A percentile compares a stretch with the other conserved stretches of the same genome.
These are phyloP conservation scores for Fusarium hainanense DNA, from an alignment of 2,329 filamentous ascomycete species.

Conservation along the genomic window DNA sequence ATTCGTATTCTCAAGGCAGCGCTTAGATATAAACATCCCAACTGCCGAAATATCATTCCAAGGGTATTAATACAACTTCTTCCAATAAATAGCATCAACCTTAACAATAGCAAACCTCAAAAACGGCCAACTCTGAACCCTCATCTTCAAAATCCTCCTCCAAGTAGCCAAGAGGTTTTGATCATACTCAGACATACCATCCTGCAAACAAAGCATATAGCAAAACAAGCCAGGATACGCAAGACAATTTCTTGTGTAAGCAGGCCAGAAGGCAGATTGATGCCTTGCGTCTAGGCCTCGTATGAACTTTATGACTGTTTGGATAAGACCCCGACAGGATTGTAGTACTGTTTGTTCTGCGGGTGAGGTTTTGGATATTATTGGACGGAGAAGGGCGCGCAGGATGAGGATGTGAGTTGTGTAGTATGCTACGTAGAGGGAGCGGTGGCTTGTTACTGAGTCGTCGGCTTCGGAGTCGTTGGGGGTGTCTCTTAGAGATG, in stretches of 20 bases:
- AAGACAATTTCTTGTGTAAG: neutral
- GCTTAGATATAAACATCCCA: no score
- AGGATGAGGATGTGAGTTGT: neutral
- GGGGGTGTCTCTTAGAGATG: neutral
- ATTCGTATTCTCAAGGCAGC: neutral
- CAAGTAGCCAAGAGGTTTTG: slow-evolving; percentile 1
- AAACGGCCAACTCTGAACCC: slow-evolving; percentile 5
- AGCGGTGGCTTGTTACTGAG: slow-evolving; percentile 1
- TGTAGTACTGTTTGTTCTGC: neutral
- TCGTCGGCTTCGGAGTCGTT: neutral
- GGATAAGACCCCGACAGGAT: neutral
- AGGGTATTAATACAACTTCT: neutral
- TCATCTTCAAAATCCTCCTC: slow-evolving; percentile 4
- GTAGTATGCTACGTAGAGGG: slow-evolving; percentile 8
- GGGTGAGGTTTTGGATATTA: neutral
- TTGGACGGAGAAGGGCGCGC: neutral
- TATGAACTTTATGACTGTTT: slow-evolving; percentile 12
- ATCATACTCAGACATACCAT: slow-evolving; percentile 1
- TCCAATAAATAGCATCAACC: slow-evolving; percentile 15
- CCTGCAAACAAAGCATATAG: slow-evolving; percentile 8
- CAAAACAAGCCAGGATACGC: slow-evolving; percentile 4
- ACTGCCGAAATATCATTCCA: neutral
- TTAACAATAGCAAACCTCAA: slow-evolving; percentile 4
- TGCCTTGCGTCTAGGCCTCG: neutral
- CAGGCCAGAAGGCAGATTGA: slow-evolving; percentile 6